Evolutionary conservation across 2,329 filamentous ascomycete species (phyloP).

Genomic region (Penicillium sp.): DNA sequence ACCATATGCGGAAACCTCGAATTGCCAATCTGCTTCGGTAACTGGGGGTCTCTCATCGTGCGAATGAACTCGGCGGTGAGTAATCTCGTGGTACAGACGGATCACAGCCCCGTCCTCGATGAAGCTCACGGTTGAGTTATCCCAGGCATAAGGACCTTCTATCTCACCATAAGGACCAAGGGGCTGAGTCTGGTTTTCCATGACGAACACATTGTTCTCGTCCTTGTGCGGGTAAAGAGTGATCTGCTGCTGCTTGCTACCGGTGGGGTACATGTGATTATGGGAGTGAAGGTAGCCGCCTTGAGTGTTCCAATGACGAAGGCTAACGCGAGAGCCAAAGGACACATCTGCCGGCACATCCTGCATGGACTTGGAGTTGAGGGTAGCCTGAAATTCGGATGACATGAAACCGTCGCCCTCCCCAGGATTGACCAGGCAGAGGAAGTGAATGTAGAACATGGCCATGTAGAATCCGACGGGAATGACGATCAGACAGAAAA

Average conservation of each 20-base stretch:
- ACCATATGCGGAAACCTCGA: conserved; percentile 92
- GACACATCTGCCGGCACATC: conserved; percentile 89
- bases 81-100: conserved; percentile 75
- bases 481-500: conserved; percentile 87
- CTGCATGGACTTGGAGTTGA: conserved; percentile 95
- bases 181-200: conserved; percentile 96
- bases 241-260: conserved; percentile 97
- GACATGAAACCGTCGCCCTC: conserved; percentile 99
- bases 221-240: conserved; percentile 99
- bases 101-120: conserved; percentile 76
- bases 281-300: conserved; percentile 97
- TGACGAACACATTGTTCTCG: conserved; percentile 89
- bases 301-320: conserved; percentile 95
- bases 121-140: conserved; percentile 58
- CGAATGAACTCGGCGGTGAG: conserved; percentile 85
- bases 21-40: conserved; percentile 87
- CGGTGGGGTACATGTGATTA: conserved; percentile 92
- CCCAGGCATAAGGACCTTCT: conserved; percentile 78
- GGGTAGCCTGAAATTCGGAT: conserved; percentile 94
- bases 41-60: conserved; percentile 83
- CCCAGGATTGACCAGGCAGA: conserved; percentile 87
- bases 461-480: conserved; percentile 86
- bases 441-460: conserved; percentile 96
- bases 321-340: conserved; percentile 75
- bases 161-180: conserved; percentile 70